phyloP scores from a whole-genome alignment of 352 stramenopile genomes.

The Phytophthora brassicae region DNA sequence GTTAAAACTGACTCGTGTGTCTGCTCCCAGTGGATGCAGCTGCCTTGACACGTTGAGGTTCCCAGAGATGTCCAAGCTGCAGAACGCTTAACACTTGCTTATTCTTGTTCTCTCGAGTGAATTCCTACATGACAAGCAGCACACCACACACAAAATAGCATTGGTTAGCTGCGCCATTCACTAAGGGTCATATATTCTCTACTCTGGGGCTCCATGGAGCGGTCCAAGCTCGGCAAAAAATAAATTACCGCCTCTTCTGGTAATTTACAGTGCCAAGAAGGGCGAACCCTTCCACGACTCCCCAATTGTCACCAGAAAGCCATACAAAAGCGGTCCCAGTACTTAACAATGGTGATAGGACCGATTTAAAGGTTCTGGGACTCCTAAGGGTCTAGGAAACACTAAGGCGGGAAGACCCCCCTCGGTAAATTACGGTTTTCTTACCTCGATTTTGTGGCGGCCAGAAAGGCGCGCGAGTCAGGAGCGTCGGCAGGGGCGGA shows the following conservation, averaged over 20 bases:
- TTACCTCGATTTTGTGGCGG: constrained; percentile 40
- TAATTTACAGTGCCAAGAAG: constrained; percentile 35
- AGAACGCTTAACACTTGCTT: neutral
- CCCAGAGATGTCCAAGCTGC: constrained; percentile 5
- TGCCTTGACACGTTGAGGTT: constrained; percentile 3
- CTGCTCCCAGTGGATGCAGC: constrained; percentile 1
- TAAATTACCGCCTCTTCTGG: constrained; percentile 30
- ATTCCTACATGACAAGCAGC: constrained; percentile 10
- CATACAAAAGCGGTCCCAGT: constrained; percentile 1
- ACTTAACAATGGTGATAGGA: neutral
- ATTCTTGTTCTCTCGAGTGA: constrained; percentile 10
- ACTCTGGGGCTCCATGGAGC: neutral
- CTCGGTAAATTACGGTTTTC: constrained; percentile 40
- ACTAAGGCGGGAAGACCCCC: constrained; percentile 4
- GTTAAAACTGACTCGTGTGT: constrained; percentile 10
- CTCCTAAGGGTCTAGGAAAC: neutral
- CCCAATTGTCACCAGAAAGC: constrained; percentile 1
- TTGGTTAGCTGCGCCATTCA: constrained; percentile 12
- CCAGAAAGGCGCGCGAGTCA: constrained; percentile 21
- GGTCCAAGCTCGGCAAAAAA: neutral
- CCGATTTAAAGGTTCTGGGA: neutral
- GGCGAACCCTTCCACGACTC: constrained; percentile 1
- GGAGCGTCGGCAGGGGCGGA: constrained; percentile 13
- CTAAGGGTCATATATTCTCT: constrained; percentile 16
- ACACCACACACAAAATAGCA: neutral